phyloP scores from a whole-genome alignment of 257 asterid species.

The Nicotiana benthamiana region DNA sequence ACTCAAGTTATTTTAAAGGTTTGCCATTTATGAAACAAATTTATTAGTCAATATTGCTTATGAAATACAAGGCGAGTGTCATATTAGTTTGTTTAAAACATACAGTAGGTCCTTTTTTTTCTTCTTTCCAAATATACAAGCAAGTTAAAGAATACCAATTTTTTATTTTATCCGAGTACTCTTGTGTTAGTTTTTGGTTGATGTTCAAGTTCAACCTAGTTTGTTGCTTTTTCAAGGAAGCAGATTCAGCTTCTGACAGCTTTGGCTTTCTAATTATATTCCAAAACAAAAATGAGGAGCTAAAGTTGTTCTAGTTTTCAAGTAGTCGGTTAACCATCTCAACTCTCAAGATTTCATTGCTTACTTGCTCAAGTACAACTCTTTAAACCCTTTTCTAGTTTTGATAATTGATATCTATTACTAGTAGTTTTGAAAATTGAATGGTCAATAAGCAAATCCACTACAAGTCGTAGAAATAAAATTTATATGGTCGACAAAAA shows the following conservation, averaged over 20 bases:
- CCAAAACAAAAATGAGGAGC: background rate
- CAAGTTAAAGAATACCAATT: background rate
- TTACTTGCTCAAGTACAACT: background rate
- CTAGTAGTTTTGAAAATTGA: background rate
- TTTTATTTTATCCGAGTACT: background rate
- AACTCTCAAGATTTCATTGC: background rate
- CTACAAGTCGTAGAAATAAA: background rate
- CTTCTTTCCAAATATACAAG: background rate
- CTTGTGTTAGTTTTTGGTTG: background rate
- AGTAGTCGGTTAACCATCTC: background rate
- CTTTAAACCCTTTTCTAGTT: background rate
- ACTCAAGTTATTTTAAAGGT: constrained; percentile 78
- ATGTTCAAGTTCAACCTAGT: background rate
- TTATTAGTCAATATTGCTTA: background rate
- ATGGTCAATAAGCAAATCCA: background rate
- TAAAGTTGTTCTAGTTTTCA: background rate
- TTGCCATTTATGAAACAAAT: constrained; percentile 1
- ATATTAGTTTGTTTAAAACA: background rate
- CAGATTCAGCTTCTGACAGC: background rate
- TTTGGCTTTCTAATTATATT: background rate
- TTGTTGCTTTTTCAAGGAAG: background rate
- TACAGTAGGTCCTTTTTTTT: background rate
- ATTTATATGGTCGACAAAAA: background rate
- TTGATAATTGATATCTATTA: background rate
- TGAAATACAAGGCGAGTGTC: background rate